Percentiles rank a stretch among this genome's conserved stretches.
These are phyloP conservation scores for Elongisporangium anandrum DNA, from an alignment of 352 stramenopile genomes.

Conservation along the genomic window DNA sequence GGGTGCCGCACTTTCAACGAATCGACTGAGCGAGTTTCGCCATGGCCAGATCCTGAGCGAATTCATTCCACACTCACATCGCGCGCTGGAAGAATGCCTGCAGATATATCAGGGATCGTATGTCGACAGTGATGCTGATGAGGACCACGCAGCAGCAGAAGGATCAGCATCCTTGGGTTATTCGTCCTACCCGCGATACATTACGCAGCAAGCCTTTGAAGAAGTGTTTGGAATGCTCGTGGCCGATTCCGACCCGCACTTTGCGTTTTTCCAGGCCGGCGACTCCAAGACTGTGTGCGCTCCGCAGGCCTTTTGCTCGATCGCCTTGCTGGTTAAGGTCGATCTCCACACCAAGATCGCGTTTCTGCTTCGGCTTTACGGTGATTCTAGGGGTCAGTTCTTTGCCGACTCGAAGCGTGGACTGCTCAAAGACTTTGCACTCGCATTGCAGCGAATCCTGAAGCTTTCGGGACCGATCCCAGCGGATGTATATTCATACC, in stretches of 20 bases:
- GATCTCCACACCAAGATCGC: conserved; percentile 56
- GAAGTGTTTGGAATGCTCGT: conserved; percentile 77
- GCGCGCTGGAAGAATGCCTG: conserved; percentile 49
- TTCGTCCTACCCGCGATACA: conserved; percentile 33
- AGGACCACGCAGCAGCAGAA: conserved; percentile 1
- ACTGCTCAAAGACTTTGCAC: conserved; percentile 38
- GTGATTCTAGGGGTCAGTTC: conserved; percentile 34
- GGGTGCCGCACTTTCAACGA: conserved; percentile 17
- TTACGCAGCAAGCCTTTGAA: conserved; percentile 53
- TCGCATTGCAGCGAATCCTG: conserved; percentile 35
- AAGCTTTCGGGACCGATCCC: conserved; percentile 28
- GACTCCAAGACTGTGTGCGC: conserved; percentile 31
- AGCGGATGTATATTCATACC: conserved; percentile 11
- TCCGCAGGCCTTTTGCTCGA: conserved; percentile 49
- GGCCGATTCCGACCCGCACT: conserved; percentile 56
- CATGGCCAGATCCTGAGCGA: conserved; percentile 44
- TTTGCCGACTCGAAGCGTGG: conserved; percentile 32
- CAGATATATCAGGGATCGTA: conserved; percentile 38
- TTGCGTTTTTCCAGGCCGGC: conserved; percentile 47
- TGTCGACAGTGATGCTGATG: conserved; percentile 21
- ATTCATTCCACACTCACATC: conserved; percentile 45
- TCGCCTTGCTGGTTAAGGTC: conserved; percentile 45
- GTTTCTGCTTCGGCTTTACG: conserved; percentile 58
- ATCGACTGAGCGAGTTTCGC: conserved; percentile 8
- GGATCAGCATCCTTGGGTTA: not conserved